Conservation (phyloP, 176 grass and related monocot genomes). For the Urochloa ruziziensis region DNA sequence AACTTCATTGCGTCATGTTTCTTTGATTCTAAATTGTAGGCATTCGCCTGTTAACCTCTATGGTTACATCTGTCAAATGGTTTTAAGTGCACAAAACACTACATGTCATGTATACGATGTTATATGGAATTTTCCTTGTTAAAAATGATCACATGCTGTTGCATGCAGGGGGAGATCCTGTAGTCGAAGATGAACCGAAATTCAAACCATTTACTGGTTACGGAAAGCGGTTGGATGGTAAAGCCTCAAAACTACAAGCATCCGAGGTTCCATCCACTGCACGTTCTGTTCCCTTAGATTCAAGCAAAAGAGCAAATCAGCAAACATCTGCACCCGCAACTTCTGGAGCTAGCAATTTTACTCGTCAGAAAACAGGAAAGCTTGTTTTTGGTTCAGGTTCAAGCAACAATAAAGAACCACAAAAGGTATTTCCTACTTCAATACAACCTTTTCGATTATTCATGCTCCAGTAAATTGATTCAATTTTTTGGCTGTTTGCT, state of each 20-base stretch:
- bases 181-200: constrained; percentile 47
- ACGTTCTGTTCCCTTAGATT: constrained; percentile 24
- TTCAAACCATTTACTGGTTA: constrained; percentile 77
- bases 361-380: constrained; percentile 54
- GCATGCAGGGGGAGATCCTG: constrained; percentile 25
- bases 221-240: constrained; percentile 72
- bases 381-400: constrained; percentile 79
- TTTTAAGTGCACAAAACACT: neutral
- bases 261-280: neutral
- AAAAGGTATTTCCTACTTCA: constrained; percentile 49
- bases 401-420: constrained; percentile 51
- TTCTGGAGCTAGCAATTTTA: constrained; percentile 37
- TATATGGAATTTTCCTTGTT: neutral
- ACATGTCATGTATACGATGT: neutral
- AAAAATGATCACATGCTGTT: neutral
- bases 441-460: neutral
- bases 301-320: constrained; percentile 50
- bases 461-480: neutral
- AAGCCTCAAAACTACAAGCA: constrained; percentile 40
- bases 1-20: neutral
- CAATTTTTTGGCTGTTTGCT: neutral
- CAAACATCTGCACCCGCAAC: constrained; percentile 18
- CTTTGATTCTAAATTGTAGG: neutral
- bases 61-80: neutral
- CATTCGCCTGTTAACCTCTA: neutral